Percentiles rank a stretch among this genome's conserved stretches.
Evolutionary conservation across 352 stramenopile genomes (phyloP).

Genomic region (Thraustochytrium sp.): DNA sequence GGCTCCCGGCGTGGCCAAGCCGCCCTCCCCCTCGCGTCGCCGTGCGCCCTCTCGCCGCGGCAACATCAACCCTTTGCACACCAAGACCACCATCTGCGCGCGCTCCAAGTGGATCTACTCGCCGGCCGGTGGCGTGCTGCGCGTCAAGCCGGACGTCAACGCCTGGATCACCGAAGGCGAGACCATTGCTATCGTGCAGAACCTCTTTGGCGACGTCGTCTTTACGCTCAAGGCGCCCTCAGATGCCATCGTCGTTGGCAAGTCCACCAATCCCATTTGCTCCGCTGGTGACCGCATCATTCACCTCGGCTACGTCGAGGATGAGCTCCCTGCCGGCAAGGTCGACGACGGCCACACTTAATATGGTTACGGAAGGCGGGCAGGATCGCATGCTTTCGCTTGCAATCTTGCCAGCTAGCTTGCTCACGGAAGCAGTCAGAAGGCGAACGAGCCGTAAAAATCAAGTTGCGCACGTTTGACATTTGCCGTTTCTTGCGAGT

Average conservation of each 20-base stretch:
- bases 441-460: background rate
- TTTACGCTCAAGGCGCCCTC: slow-evolving; percentile 37
- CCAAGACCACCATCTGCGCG: slow-evolving; percentile 42
- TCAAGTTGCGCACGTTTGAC: too few relatives aligned
- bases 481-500: too few relatives aligned
- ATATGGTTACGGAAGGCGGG: too few relatives aligned
- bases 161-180: slow-evolving; percentile 44
- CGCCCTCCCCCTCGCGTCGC: background rate
- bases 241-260: slow-evolving; percentile 48
- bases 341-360: slow-evolving; percentile 42
- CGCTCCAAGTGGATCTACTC: slow-evolving; percentile 48
- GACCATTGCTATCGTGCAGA: slow-evolving; percentile 42
- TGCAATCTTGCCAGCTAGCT: too few relatives aligned
- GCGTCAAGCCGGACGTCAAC: slow-evolving; percentile 42
- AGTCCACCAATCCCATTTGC: slow-evolving; percentile 46
- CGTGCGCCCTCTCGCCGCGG: background rate
- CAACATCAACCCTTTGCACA: background rate
- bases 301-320: slow-evolving; percentile 44
- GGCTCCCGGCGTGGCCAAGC: background rate
- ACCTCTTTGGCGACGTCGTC: slow-evolving; percentile 46
- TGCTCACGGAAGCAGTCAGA: background rate
- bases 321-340: background rate
- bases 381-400: too few relatives aligned
- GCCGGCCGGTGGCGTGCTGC: slow-evolving; percentile 36
- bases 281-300: slow-evolving; percentile 45